A percentile compares a stretch with the other conserved stretches of the same genome.
Evolutionary conservation across 768 basidiomycete species (phyloP).

Genomic region (Dacryopinax primogenitus): DNA sequence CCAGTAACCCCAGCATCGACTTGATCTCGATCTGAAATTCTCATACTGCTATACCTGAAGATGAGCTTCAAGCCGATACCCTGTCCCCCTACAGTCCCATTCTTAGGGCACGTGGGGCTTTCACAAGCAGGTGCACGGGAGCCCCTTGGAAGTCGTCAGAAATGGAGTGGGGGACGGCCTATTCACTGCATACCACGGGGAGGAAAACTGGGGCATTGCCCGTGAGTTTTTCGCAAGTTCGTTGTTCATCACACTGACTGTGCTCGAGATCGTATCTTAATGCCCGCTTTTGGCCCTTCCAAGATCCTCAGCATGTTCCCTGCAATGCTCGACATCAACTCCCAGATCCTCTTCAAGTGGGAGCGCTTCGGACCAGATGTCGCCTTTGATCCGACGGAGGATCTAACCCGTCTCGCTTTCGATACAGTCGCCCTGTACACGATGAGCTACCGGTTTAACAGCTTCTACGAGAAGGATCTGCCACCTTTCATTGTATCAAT

Average conservation of each 20-base stretch:
- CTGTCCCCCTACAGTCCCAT: background rate
- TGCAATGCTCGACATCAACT: conserved; percentile 36
- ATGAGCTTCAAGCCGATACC: background rate
- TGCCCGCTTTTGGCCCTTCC: conserved; percentile 34
- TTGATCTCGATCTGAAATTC: too few species aligned
- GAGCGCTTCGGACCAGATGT: conserved; percentile 35
- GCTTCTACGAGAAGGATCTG: conserved; percentile 16
- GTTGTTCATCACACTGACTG: conserved; percentile 14
- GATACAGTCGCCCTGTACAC: conserved; percentile 38
- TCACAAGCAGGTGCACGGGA: conserved; percentile 28
- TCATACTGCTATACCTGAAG: too few species aligned
- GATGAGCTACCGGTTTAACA: conserved; percentile 30
- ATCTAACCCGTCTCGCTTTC: conserved; percentile 38
- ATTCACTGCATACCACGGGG: conserved; percentile 34
- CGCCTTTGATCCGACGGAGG: conserved; percentile 34
- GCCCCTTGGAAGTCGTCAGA: conserved; percentile 28
- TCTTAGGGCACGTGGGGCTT: conserved; percentile 22
- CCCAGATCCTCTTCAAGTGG: conserved; percentile 36
- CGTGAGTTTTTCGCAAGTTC: conserved; percentile 24
- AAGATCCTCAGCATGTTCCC: conserved; percentile 37
- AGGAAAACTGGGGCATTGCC: conserved; percentile 38
- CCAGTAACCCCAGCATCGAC: too few species aligned
- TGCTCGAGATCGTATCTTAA: conserved; percentile 28
- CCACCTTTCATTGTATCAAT: conserved; percentile 19
- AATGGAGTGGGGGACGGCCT: conserved; percentile 33